These are phyloP conservation scores for Blumeriella jaapii DNA, from an alignment of 2,329 filamentous ascomycete genomes.

Conservation along the genomic window DNA sequence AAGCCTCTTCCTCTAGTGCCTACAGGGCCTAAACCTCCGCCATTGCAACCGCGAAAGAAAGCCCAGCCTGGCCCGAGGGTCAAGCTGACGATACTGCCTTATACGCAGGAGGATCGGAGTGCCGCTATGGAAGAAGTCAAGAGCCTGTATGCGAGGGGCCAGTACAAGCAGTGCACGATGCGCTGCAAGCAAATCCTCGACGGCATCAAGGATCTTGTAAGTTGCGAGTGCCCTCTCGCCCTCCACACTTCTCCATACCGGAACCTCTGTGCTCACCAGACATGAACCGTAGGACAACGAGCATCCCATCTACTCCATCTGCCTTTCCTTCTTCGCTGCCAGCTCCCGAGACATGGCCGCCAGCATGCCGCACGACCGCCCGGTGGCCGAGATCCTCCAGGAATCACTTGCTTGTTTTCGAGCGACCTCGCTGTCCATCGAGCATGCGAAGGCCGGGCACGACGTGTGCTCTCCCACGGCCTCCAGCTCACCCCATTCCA, in stretches of 20 bases:
- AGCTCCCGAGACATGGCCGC: conserved; percentile 23
- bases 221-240: too few relatives aligned
- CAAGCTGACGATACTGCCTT: conserved; percentile 17
- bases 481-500: conserved; percentile 13
- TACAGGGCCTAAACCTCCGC: conserved; percentile 1
- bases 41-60: conserved; percentile 5
- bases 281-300: conserved; percentile 12
- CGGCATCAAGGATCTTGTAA: conserved; percentile 23
- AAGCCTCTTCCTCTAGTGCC: conserved; percentile 1
- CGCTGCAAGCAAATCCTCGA: conserved; percentile 23
- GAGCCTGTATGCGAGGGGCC: conserved; percentile 18
- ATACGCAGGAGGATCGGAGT: conserved; percentile 21
- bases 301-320: conserved; percentile 24
- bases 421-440: conserved; percentile 18
- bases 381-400: conserved; percentile 22
- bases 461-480: too few relatives aligned
- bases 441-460: too few relatives aligned
- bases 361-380: conserved; percentile 17
- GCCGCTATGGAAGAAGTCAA: conserved; percentile 25
- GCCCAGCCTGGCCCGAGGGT: conserved; percentile 14
- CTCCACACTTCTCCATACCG: too few relatives aligned
- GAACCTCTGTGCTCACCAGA: too few relatives aligned
- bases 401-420: conserved; percentile 20
- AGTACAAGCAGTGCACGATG: conserved; percentile 24
- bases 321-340: conserved; percentile 25